Percentiles rank a stretch among this genome's conserved stretches.
Conservation (phyloP, 306 rosid species). For the Cicer chorassanicum region DNA sequence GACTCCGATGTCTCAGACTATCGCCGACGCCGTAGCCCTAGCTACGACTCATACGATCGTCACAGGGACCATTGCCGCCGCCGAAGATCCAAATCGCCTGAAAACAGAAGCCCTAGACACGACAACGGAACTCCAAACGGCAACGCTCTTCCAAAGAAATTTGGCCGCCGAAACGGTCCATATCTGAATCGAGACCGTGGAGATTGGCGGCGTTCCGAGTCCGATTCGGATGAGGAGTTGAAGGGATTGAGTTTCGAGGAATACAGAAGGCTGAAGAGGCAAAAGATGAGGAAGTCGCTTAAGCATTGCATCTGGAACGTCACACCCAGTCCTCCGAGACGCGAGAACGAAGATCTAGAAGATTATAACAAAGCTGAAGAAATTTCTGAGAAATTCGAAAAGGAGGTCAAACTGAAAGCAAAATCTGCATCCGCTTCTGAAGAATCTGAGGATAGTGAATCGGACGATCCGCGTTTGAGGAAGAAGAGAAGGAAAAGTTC, state of each 20-base stretch:
- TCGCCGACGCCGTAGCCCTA: conserved; percentile 72
- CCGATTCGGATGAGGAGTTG: conserved; percentile 84
- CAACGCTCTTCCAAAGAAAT: conserved; percentile 62
- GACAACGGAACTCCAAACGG: conserved; percentile 38
- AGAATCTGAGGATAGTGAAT: conserved; percentile 40
- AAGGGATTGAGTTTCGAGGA: conserved; percentile 77
- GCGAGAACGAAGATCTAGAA: conserved; percentile 59
- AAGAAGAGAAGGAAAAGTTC: conserved; percentile 45
- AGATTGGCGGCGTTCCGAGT: conserved; percentile 55
- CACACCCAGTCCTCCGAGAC: conserved; percentile 88
- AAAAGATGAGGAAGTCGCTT: conserved; percentile 76
- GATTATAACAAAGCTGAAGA: conserved; percentile 54
- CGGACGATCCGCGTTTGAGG: conserved; percentile 54
- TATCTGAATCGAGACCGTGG: conserved; percentile 56
- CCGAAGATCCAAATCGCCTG: conserved; percentile 51
- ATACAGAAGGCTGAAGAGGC: conserved; percentile 78
- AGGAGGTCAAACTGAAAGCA: conserved; percentile 37
- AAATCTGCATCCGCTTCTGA: conserved; percentile 45
- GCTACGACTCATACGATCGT: conserved; percentile 65
- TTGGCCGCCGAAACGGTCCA: conserved; percentile 58
- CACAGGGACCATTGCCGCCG: conserved; percentile 32
- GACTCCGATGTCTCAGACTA: conserved; percentile 53
- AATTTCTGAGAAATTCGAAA: conserved; percentile 47
- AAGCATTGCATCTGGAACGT: conserved; percentile 77
- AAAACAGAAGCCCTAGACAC: conserved; percentile 56